These are phyloP conservation scores for Setaria italica DNA, from an alignment of 202 grass and related monocot species.

Conservation along the genomic window DNA sequence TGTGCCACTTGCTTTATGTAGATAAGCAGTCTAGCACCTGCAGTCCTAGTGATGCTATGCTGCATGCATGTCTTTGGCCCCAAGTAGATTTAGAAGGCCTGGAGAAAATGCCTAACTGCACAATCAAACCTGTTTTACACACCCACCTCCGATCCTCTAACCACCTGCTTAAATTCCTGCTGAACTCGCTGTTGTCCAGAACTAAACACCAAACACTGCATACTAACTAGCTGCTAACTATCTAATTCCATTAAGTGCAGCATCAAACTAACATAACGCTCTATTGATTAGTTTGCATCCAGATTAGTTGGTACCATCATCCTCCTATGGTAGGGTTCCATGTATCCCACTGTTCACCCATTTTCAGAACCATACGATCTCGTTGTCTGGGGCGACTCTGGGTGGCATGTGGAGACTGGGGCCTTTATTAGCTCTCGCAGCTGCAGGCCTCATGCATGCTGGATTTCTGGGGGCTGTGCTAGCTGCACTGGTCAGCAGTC, in stretches of 20 bases:
- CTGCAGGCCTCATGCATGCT: constrained; percentile 32
- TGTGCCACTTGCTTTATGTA: neutral
- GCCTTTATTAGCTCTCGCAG: constrained; percentile 17
- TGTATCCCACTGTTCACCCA: constrained; percentile 14
- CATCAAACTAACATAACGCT: neutral
- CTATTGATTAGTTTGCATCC: constrained; percentile 16
- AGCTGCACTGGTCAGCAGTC: neutral
- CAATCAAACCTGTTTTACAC: neutral
- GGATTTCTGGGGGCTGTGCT: neutral
- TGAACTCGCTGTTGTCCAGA: constrained; percentile 15
- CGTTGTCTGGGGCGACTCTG: constrained; percentile 1
- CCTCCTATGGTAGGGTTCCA: constrained; percentile 26
- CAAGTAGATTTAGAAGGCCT: neutral
- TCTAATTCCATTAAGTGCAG: neutral
- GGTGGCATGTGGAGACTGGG: constrained; percentile 45
- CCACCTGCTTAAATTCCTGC: constrained; percentile 34
- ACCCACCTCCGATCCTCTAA: neutral
- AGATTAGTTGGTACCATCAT: neutral
- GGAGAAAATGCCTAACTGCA: neutral
- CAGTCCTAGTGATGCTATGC: neutral
- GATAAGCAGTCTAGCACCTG: neutral
- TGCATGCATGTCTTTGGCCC: neutral
- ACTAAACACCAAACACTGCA: neutral
- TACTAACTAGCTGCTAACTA: neutral
- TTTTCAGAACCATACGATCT: neutral